Conservation (phyloP, 116 monocot species). For the Cymodocea nodosa region DNA sequence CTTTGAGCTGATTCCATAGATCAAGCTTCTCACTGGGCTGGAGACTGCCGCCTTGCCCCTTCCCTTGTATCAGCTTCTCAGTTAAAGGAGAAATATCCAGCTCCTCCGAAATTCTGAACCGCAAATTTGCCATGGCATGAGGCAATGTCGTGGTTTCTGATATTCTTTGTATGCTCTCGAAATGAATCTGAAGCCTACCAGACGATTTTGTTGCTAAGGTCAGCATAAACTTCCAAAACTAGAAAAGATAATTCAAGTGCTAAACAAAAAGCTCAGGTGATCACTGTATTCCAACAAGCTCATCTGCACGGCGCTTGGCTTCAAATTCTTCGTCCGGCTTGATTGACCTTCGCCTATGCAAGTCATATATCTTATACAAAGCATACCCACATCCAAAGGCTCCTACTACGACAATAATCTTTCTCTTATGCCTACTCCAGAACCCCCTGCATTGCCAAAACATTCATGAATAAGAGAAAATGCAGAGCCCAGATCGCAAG, state of each 20-base stretch:
- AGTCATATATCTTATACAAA: constrained; percentile 50
- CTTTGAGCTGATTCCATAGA: constrained; percentile 72
- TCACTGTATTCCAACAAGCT: constrained; percentile 69
- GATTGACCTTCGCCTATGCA: constrained; percentile 20
- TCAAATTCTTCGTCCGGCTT: constrained; percentile 32
- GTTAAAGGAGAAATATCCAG: constrained; percentile 51
- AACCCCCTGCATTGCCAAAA: constrained; percentile 38
- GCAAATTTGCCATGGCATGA: constrained; percentile 36
- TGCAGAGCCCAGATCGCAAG: background rate
- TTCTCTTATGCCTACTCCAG: constrained; percentile 70
- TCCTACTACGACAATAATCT: constrained; percentile 43
- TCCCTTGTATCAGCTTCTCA: constrained; percentile 59
- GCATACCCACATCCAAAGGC: constrained; percentile 61
- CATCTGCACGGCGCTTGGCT: constrained; percentile 30
- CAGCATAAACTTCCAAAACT: too few relatives aligned
- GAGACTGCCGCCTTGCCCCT: constrained; percentile 24
- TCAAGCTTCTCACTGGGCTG: constrained; percentile 45
- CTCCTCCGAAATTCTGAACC: constrained; percentile 33
- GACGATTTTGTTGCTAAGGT: too few relatives aligned
- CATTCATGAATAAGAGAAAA: background rate
- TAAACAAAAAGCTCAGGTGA: background rate
- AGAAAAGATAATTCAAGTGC: background rate
- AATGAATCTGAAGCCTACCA: constrained; percentile 48
- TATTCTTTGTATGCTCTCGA: constrained; percentile 58
- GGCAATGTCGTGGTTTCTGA: constrained; percentile 64